These are phyloP conservation scores for Elaeis guineensis DNA, from an alignment of 176 grass and related monocot species.

Conservation along the genomic window DNA sequence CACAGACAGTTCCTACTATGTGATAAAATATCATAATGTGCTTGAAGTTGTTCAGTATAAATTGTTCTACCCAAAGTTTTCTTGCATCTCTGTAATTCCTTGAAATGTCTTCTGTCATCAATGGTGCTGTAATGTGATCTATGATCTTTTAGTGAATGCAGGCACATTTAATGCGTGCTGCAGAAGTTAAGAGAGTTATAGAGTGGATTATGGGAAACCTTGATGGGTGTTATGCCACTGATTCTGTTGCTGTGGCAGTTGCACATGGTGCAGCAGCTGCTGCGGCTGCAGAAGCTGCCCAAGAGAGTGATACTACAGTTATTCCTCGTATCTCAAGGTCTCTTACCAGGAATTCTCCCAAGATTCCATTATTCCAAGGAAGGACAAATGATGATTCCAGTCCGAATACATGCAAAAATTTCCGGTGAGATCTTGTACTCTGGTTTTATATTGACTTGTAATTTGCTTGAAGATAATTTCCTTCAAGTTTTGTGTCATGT, in stretches of 20 bases:
- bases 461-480: neutral
- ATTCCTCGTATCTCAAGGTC: conserved; percentile 50
- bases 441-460: neutral
- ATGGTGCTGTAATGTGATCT: conserved; percentile 11
- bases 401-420: conserved; percentile 76
- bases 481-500: too few relatives aligned
- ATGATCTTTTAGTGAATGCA: conserved; percentile 41
- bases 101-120: neutral
- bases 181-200: conserved; percentile 90
- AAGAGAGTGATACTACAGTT: conserved; percentile 43
- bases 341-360: conserved; percentile 43
- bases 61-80: neutral
- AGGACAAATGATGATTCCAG: conserved; percentile 60
- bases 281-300: conserved; percentile 37
- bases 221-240: conserved; percentile 49
- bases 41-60: too few relatives aligned
- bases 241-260: conserved; percentile 19
- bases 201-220: conserved; percentile 91
- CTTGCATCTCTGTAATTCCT: neutral
- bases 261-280: conserved; percentile 15
- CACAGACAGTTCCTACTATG: too few relatives aligned
- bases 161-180: conserved; percentile 86
- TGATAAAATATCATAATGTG: too few relatives aligned
- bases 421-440: conserved; percentile 38
- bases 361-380: conserved; percentile 57